Conservation (phyloP, 2,329 filamentous ascomycete species). For the Dactylellina cionopaga region DNA sequence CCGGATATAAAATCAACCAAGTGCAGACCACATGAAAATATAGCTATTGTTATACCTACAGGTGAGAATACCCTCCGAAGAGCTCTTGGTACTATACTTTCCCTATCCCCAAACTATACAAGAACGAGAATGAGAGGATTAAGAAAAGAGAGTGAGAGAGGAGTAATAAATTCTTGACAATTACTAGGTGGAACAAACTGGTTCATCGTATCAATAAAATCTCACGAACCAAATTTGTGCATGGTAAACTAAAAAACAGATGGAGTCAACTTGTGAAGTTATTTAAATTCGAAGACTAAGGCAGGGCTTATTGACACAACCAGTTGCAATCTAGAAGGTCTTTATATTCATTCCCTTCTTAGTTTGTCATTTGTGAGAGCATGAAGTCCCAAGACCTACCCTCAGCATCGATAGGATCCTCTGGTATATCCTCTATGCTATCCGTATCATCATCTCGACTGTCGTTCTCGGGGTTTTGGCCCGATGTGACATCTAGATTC, state of each 20-base stretch:
- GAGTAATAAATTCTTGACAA: background rate
- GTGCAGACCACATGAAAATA: too few species aligned
- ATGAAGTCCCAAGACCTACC: constrained; percentile 51
- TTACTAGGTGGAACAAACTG: background rate
- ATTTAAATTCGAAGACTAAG: background rate
- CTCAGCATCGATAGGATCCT: constrained; percentile 35
- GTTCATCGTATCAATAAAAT: too few species aligned
- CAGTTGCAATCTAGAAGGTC: background rate
- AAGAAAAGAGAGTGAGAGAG: too few species aligned
- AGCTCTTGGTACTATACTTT: too few species aligned
- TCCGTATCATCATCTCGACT: background rate
- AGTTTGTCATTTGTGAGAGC: constrained; percentile 42
- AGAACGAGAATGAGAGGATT: too few species aligned
- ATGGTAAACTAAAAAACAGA: too few species aligned
- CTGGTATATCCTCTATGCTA: background rate
- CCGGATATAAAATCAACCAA: too few species aligned
- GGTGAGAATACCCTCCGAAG: too few species aligned
- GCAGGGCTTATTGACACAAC: background rate
- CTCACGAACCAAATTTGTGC: too few species aligned
- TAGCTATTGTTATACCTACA: too few species aligned
- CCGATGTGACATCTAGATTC: background rate
- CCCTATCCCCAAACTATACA: too few species aligned
- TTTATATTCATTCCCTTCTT: background rate
- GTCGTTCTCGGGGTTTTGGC: background rate
- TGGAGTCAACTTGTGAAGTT: too few species aligned